A percentile compares a stretch with the other conserved stretches of the same genome.
Evolutionary conservation across 805 yeast genomes (phyloP).

Genomic region (Diddensiella transvaalensis): DNA sequence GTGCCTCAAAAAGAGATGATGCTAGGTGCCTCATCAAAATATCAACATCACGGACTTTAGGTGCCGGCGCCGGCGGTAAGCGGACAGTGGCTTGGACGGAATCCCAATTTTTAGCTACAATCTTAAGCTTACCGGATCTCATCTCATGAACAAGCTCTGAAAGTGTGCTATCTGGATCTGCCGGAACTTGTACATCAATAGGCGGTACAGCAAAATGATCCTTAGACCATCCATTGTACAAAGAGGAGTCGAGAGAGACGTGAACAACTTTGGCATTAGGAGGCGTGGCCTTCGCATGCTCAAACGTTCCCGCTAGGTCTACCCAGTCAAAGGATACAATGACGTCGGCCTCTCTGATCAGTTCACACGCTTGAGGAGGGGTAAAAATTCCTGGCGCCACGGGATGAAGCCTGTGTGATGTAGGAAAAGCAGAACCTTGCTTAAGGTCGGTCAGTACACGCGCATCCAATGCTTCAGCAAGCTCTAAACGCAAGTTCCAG

Average conservation of each 20-base stretch:
- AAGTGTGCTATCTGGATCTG: background rate
- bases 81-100: background rate
- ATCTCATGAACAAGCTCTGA: background rate
- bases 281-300: background rate
- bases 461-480: background rate
- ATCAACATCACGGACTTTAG: background rate
- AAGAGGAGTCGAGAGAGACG: background rate
- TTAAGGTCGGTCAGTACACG: slow-evolving; percentile 1
- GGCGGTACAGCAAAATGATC: background rate
- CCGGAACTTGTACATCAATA: background rate
- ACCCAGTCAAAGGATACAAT: slow-evolving; percentile 3
- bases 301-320: background rate
- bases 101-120: background rate
- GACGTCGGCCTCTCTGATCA: background rate
- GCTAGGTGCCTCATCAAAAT: background rate
- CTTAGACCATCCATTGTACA: slow-evolving; percentile 1
- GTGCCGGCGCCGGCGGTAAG: background rate
- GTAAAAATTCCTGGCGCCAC: slow-evolving; percentile 1
- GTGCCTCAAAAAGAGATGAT: background rate
- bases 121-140: background rate
- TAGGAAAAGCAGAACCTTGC: slow-evolving; percentile 1
- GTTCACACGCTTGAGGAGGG: background rate
- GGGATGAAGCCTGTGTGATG: background rate
- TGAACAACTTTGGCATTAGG: background rate
- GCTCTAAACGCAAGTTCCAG: background rate